These are phyloP conservation scores for Davidsoniella australis DNA, from an alignment of 2,329 filamentous ascomycete species.

Conservation along the genomic window DNA sequence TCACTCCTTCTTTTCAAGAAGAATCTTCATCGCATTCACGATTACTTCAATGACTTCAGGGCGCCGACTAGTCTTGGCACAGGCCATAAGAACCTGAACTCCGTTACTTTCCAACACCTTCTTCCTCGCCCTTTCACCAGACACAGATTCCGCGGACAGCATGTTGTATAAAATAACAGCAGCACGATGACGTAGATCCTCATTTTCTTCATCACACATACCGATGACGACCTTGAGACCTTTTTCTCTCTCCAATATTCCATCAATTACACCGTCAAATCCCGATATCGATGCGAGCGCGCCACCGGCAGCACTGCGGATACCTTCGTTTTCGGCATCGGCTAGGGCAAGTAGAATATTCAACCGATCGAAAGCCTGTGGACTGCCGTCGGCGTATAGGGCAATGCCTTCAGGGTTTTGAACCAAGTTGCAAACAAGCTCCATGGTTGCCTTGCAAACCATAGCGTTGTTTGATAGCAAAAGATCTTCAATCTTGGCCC, in stretches of 20 bases:
- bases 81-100: slow-evolving; percentile 49
- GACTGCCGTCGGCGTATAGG: slow-evolving; percentile 50
- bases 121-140: slow-evolving; percentile 41
- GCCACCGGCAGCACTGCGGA: slow-evolving; percentile 70
- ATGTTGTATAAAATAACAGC: slow-evolving; percentile 62
- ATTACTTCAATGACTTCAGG: slow-evolving; percentile 54
- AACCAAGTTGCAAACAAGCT: slow-evolving; percentile 83
- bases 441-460: slow-evolving; percentile 67
- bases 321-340: slow-evolving; percentile 67
- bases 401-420: slow-evolving; percentile 48
- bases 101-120: slow-evolving; percentile 46
- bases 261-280: slow-evolving; percentile 56
- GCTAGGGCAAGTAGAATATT: slow-evolving; percentile 76
- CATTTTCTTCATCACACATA: slow-evolving; percentile 56
- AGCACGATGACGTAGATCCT: slow-evolving; percentile 54
- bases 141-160: slow-evolving; percentile 45
- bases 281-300: slow-evolving; percentile 71
- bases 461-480: slow-evolving; percentile 59
- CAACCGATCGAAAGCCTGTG: slow-evolving; percentile 54
- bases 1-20: slow-evolving; percentile 29
- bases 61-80: slow-evolving; percentile 50
- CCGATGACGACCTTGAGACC: slow-evolving; percentile 66
- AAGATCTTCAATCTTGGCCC: slow-evolving; percentile 65
- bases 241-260: slow-evolving; percentile 51
- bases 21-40: slow-evolving; percentile 53